Conservation (phyloP, 208 protist genomes). For the Strigomonas galati region DNA sequence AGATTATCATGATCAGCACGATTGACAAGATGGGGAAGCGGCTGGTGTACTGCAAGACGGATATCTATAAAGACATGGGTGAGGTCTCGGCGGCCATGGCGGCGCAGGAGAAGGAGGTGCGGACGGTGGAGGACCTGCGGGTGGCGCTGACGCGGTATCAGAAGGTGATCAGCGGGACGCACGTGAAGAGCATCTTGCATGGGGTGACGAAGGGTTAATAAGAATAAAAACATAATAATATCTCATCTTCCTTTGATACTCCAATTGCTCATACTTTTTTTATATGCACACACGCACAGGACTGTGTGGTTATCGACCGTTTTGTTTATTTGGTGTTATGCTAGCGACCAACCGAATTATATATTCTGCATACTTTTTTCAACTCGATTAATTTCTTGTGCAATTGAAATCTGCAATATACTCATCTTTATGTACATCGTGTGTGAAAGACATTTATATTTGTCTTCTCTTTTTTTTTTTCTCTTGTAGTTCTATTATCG, state of each 20-base stretch:
- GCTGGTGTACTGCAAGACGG: slow-evolving; percentile 62
- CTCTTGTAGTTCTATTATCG: neutral
- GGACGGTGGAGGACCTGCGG: slow-evolving; percentile 33
- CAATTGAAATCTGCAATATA: neutral
- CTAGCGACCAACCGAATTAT: too few species aligned
- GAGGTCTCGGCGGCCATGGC: slow-evolving; percentile 8
- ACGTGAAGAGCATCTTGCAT: slow-evolving; percentile 65
- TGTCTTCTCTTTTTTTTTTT: slow-evolving; percentile 14
- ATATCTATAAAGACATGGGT: slow-evolving; percentile 28
- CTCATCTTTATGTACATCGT: neutral
- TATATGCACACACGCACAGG: too few species aligned
- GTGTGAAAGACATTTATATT: neutral
- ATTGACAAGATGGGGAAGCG: slow-evolving; percentile 74
- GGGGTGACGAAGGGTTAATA: slow-evolving; percentile 17
- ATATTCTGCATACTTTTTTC: neutral
- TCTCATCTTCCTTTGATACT: neutral
- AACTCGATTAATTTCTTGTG: neutral
- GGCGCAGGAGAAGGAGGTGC: slow-evolving; percentile 17
- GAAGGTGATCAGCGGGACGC: slow-evolving; percentile 35
- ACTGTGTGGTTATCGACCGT: too few species aligned
- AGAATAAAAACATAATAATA: neutral
- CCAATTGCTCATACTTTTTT: too few species aligned
- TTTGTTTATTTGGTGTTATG: too few species aligned
- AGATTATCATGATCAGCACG: slow-evolving; percentile 45
- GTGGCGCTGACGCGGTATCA: slow-evolving; percentile 35